phyloP scores from a whole-genome alignment of 441 rosid species.

The Adansonia gregorii region DNA sequence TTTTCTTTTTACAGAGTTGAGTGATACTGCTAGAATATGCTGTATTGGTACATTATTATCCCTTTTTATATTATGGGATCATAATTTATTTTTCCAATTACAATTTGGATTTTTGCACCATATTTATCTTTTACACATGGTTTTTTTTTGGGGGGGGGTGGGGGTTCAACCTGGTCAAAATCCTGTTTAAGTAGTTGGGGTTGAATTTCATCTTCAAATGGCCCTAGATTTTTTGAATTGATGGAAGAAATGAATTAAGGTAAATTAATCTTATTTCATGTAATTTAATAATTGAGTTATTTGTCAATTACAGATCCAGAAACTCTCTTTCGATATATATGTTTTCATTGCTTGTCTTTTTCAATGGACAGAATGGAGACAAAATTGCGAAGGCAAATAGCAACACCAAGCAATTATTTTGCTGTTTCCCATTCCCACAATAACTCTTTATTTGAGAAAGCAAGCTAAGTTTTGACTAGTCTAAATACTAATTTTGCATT shows the following conservation, averaged over 20 bases:
- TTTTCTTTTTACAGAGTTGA: background rate
- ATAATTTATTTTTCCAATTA: background rate
- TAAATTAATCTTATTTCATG: too few species aligned
- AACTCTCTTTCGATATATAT: background rate
- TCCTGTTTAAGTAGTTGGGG: background rate
- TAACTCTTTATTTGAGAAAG: constrained; percentile 33
- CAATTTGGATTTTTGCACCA: too few species aligned
- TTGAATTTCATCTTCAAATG: background rate
- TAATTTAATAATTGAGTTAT: background rate
- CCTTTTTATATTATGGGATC: background rate
- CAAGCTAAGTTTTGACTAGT: background rate
- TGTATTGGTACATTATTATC: constrained; percentile 22
- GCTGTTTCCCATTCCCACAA: constrained; percentile 27
- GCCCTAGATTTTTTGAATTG: background rate
- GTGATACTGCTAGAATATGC: constrained; percentile 30
- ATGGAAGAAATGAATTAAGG: too few species aligned
- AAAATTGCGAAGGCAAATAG: constrained; percentile 20
- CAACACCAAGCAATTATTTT: constrained; percentile 15
- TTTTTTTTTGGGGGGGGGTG: too few species aligned
- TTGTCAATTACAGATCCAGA: background rate
- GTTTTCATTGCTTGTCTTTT: background rate
- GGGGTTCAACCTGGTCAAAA: too few species aligned
- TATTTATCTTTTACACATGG: too few species aligned
- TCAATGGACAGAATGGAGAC: constrained; percentile 22
- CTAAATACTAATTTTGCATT: background rate